A percentile compares a stretch with the other conserved stretches of the same genome.
Conservation (phyloP, 768 basidiomycete genomes). For the Tricholoma sp. region DNA sequence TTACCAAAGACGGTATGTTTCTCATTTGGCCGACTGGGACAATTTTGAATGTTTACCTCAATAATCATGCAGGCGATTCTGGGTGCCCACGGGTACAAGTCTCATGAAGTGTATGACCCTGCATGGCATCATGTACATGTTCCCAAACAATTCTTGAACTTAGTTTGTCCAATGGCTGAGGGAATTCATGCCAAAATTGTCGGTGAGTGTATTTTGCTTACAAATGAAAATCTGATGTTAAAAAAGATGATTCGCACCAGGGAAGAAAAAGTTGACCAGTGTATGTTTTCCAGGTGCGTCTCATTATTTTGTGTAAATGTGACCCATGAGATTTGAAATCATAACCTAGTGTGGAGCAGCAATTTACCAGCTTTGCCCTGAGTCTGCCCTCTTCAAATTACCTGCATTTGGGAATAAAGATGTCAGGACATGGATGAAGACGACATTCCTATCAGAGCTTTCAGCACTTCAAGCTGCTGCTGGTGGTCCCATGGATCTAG, state of each 20-base stretch:
- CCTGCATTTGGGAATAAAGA: too few relatives aligned
- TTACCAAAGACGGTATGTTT: too few relatives aligned
- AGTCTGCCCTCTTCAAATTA: too few relatives aligned
- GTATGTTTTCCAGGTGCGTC: slow-evolving; percentile 19
- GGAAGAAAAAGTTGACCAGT: slow-evolving; percentile 13
- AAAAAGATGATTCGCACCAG: not conserved
- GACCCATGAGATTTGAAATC: not conserved
- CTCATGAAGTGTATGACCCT: slow-evolving; percentile 21
- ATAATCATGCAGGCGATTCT: slow-evolving; percentile 9
- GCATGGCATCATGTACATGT: slow-evolving; percentile 19
- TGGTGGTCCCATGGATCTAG: too few relatives aligned
- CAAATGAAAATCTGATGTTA: not conserved
- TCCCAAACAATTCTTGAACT: slow-evolving; percentile 16
- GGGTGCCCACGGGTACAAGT: too few relatives aligned
- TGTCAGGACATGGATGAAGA: too few relatives aligned
- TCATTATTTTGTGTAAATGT: not conserved
- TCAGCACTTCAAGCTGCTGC: not conserved
- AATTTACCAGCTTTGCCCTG: slow-evolving; percentile 6
- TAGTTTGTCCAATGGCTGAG: slow-evolving; percentile 25
- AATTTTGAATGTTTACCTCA: not conserved
- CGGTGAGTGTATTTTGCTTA: slow-evolving; percentile 6
- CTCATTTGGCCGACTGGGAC: too few relatives aligned
- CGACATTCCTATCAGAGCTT: not conserved
- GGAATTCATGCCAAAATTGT: slow-evolving; percentile 9
- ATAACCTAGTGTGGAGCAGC: slow-evolving; percentile 3